Base-by-base conservation (phyloP, 1,284 basidiomycete species). In the Schizophyllum commune region DNA sequence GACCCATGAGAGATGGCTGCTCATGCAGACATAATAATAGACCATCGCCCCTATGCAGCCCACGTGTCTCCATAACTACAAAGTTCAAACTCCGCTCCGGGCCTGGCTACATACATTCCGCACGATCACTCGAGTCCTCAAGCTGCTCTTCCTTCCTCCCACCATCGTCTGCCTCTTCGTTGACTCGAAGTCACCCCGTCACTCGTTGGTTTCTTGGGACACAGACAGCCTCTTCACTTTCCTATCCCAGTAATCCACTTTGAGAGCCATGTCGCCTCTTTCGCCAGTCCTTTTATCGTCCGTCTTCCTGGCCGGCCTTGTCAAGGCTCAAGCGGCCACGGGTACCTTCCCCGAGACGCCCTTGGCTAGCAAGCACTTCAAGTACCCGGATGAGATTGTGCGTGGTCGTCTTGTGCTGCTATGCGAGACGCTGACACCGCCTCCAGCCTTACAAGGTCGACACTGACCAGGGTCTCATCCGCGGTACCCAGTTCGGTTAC, bases 401-500 rank as follows among this genome's bases (percentile, higher is more conserved):
- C 63, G 79, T 72, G 1, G 5, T 32, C 33, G 51, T 9, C 58
- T 15, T 55, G 5, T 20, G 4, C 2, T 33, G 62, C 53, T 32
- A 4, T 34, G 15, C 20, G 47, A 27, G 55, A 13, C 20, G 53
- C 27, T 55, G 20, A 55, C 53, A 21, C 27, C 20, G 9, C 11
- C 27, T 17, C 56, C 65, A 86, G 85, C 85, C 84, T 8, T 81
- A 84, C 66, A 74, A 83, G 72, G 83, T 77, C 55, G 82, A 84
- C 66, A 75, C 79, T 27, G 76, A 78, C 67, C 68, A 72, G 8
- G 68, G 73, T 47, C 77, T 79, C 58, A 67, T 78, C 60, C 84
- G 86, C 65, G 86, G 86, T 11, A 68, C 74, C 32, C 86, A 88
- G 68, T 68, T 63, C 20, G 88, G 88, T 6, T 89, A 83, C 77